These are phyloP conservation scores for Avena eriantha DNA, from an alignment of 176 grass and related monocot species.

Conservation along the genomic window DNA sequence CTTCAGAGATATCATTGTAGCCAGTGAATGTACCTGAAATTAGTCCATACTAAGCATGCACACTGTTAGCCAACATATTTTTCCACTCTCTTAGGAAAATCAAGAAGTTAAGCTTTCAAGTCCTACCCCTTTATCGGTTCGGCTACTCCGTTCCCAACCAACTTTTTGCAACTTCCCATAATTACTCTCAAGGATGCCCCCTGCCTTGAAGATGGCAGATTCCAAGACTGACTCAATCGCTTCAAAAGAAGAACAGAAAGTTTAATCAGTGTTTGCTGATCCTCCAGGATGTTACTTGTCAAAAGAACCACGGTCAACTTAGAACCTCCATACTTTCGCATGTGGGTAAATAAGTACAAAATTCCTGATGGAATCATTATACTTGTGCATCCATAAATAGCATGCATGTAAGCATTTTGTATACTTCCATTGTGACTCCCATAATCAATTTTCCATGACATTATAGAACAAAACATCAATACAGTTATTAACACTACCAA, in stretches of 20 bases:
- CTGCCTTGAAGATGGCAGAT: constrained; percentile 90
- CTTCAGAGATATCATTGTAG: constrained; percentile 91
- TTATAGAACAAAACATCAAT: neutral
- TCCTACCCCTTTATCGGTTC: constrained; percentile 95
- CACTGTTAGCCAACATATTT: constrained; percentile 44
- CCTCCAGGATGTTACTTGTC: neutral
- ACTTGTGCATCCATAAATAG: constrained; percentile 15
- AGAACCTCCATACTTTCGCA: constrained; percentile 1
- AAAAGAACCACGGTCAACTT: constrained; percentile 19
- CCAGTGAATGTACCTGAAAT: constrained; percentile 91
- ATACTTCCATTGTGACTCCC: neutral
- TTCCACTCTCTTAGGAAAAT: constrained; percentile 12
- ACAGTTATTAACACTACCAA: neutral
- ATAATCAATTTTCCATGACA: neutral
- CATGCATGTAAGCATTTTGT: neutral
- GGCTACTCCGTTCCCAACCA: constrained; percentile 90
- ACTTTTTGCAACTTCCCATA: constrained; percentile 77
- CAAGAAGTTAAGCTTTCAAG: constrained; percentile 21
- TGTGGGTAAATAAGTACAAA: neutral
- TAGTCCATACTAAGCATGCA: constrained; percentile 56
- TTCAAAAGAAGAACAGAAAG: constrained; percentile 51
- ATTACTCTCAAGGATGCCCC: constrained; percentile 89
- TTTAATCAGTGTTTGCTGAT: constrained; percentile 3
- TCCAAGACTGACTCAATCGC: constrained; percentile 91
- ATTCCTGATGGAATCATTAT: neutral